Evolutionary conservation across 306 rosid species (phyloP), one percentile per base, ranked within the genome.

Genomic region (Quercus suber): DNA sequence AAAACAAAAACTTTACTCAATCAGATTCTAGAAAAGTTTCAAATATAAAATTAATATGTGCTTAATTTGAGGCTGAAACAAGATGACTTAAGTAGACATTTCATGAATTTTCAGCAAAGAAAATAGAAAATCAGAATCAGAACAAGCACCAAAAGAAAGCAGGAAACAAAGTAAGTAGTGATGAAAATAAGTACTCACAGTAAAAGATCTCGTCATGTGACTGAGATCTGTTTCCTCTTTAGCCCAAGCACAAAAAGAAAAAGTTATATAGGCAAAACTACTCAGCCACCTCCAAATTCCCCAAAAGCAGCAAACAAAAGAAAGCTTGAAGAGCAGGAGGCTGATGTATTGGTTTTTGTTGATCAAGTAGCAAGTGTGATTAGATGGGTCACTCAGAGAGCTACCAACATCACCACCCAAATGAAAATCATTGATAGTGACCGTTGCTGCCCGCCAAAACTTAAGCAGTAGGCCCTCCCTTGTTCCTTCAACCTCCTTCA

Each of bases 381-480:
- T 79, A 79, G 81, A 87, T 86, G 88, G 90, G 90, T 84, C 84
- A 86, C 53, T 49, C 64, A 82, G 88, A 81, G 80, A 79, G 76
- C 78, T 41, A 81, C 65, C 85, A 82, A 74, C 70, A 86, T 72
- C 81, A 86, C 69, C 79, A 88, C 76, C 87, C 81, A 81, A 78
- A 85, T 78, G 82, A 84, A n/a, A 85, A 91, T 91, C 89, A 89
- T 86, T 91, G 91, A 87, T 55, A 74, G 76, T 60, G 82, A 86
- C 93, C 88, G 82, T 87, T 84, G 79, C 77, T 87, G 90, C 89
- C 87, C 82, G 78, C 91, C 77, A 89, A 90, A 89, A 86, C 74
- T 61, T 79, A 63, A 77, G 86, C 89, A 82, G 82, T 84, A 83
- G 92, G 92, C 52, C 89, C 91, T 90, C 45, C 84, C 60, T 49